Evolutionary conservation across 352 stramenopile species (phyloP).

Genomic region (Phytophthora multivora): DNA sequence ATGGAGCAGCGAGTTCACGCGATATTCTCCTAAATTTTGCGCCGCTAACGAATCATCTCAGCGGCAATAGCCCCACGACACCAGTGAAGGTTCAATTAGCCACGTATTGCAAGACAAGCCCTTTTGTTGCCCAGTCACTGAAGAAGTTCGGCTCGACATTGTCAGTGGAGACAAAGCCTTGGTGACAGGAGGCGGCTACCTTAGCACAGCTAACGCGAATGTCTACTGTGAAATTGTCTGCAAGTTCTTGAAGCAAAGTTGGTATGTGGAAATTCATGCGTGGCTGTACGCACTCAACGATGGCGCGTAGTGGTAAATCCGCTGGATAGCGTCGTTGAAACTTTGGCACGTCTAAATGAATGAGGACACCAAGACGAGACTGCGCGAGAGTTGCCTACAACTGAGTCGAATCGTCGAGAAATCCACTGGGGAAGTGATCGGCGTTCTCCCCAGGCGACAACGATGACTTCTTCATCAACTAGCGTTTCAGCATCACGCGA

Average conservation of each 20-base stretch:
- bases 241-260: conserved; percentile 20
- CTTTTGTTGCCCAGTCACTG: background rate
- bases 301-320: background rate
- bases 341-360: background rate
- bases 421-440: background rate
- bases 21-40: conserved; percentile 4
- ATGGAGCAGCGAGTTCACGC: background rate
- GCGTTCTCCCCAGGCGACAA: background rate
- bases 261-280: conserved; percentile 28
- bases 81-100: conserved; percentile 2
- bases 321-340: background rate
- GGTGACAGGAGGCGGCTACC: background rate
- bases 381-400: background rate
- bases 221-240: conserved; percentile 14
- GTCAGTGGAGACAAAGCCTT: background rate
- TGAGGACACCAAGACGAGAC: background rate
- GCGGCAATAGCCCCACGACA: background rate
- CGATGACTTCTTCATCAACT: background rate
- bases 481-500: too few species aligned
- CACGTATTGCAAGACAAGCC: conserved; percentile 3
- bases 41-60: background rate
- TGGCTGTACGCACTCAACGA: conserved; percentile 25
- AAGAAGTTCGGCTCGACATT: background rate
- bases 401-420: background rate
- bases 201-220: background rate